Percentiles rank a stretch among this genome's conserved stretches.
Conservation (phyloP, 495 filamentous ascomycete species). For the Mytilinidion resinicola region DNA sequence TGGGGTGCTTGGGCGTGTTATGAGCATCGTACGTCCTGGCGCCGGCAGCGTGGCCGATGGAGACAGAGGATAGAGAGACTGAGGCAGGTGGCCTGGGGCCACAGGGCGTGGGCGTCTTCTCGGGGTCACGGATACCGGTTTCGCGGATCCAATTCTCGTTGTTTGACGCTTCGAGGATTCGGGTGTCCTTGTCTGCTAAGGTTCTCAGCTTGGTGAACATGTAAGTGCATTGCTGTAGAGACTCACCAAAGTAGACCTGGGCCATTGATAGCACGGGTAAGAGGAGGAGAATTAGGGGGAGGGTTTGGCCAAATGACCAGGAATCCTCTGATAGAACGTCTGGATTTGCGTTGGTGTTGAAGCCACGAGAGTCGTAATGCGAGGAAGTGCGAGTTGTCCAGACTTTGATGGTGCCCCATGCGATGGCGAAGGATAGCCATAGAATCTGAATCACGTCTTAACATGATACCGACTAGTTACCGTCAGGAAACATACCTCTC, state of each 20-base stretch:
- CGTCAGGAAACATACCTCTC: background rate
- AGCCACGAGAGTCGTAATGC: background rate
- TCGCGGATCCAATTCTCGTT: background rate
- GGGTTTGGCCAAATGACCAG: constrained; percentile 20
- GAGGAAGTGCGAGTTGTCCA: constrained; percentile 8
- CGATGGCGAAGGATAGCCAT: constrained; percentile 19
- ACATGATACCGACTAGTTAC: too few relatives aligned
- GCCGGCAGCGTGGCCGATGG: background rate
- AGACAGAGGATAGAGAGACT: background rate
- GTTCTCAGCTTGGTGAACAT: too few relatives aligned
- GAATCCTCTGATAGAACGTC: constrained; percentile 14
- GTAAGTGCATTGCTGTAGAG: background rate
- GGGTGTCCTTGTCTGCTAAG: too few relatives aligned
- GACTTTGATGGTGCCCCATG: constrained; percentile 20
- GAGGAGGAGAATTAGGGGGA: constrained; percentile 15
- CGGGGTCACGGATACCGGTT: background rate
- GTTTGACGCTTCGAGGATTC: too few relatives aligned
- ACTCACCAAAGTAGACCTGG: constrained; percentile 14
- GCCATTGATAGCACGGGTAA: constrained; percentile 14
- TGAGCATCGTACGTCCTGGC: background rate
- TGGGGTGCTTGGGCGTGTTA: too few relatives aligned
- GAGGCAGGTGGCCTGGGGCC: background rate
- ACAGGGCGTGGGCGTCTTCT: background rate
- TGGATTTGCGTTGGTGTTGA: constrained; percentile 8
- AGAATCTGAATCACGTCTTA: constrained; percentile 2